These are phyloP conservation scores for Rhodotorula glutinis DNA, from an alignment of 1,284 basidiomycete genomes.

Conservation along the genomic window DNA sequence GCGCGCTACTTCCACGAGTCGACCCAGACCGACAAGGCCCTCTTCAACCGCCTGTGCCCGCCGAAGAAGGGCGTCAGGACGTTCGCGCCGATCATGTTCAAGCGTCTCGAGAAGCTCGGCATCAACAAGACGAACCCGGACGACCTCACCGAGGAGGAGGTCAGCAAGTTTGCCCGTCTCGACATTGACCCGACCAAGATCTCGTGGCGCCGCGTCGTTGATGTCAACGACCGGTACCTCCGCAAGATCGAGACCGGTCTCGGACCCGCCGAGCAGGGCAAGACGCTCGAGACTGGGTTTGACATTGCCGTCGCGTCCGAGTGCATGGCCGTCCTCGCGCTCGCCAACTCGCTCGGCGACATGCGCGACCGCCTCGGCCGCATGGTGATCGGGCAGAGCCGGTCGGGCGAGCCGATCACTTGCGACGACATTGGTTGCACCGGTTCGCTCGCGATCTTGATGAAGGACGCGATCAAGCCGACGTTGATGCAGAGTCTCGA, in stretches of 20 bases:
- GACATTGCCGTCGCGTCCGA: slow-evolving; percentile 98
- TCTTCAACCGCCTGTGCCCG: slow-evolving; percentile 90
- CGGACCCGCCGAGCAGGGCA: slow-evolving; percentile 83
- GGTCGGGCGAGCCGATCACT: slow-evolving; percentile 84
- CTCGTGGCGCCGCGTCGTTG: slow-evolving; percentile 89
- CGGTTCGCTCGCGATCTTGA: slow-evolving; percentile 91
- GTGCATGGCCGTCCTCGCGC: slow-evolving; percentile 95
- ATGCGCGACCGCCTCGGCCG: slow-evolving; percentile 86
- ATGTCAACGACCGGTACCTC: slow-evolving; percentile 95
- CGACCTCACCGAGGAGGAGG: slow-evolving; percentile 88
- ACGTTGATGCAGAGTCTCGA: slow-evolving; percentile 99
- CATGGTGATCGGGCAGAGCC: slow-evolving; percentile 97
- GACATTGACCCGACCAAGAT: slow-evolving; percentile 89
- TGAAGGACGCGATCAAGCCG: slow-evolving; percentile 99
- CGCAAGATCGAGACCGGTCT: slow-evolving; percentile 92
- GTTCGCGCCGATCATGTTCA: slow-evolving; percentile 95
- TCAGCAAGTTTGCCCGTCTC: slow-evolving; percentile 81
- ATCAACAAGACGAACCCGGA: slow-evolving; percentile 93
- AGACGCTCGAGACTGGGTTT: slow-evolving; percentile 83
- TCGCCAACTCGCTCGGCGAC: slow-evolving; percentile 81
- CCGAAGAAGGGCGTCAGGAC: slow-evolving; percentile 90
- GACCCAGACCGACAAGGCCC: slow-evolving; percentile 90
- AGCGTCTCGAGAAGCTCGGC: slow-evolving; percentile 89
- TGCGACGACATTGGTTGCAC: slow-evolving; percentile 96
- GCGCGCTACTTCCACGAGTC: slow-evolving; percentile 98